Percentiles rank a stretch among this genome's conserved stretches.
phyloP scores from a whole-genome alignment of 1,139 yeast genomes.

The Saccharomyces hybrid region DNA sequence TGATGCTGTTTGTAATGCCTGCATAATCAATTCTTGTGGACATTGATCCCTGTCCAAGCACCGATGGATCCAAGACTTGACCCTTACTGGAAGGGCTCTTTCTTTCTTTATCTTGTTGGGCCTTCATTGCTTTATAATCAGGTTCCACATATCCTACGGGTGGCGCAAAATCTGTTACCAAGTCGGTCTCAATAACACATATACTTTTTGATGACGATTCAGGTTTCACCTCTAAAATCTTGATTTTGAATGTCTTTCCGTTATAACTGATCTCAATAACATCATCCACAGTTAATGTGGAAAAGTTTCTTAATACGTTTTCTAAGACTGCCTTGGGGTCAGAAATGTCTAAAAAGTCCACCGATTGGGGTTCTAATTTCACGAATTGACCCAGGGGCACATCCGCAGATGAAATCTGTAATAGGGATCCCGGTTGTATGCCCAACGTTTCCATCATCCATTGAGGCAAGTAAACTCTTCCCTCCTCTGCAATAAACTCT shows the following conservation, averaged over 20 bases:
- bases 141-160: constrained; percentile 98
- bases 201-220: constrained; percentile 55
- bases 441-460: constrained; percentile 90
- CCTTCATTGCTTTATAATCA: constrained; percentile 37
- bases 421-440: constrained; percentile 68
- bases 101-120: constrained; percentile 13
- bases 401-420: constrained; percentile 69
- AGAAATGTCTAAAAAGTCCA: constrained; percentile 82
- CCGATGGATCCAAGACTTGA: constrained; percentile 32
- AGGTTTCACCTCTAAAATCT: constrained; percentile 84
- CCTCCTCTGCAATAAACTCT: constrained; percentile 96
- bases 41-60: constrained; percentile 57
- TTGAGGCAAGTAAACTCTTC: constrained; percentile 86
- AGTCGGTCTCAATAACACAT: constrained; percentile 94
- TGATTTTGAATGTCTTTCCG: constrained; percentile 67
- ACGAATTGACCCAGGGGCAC: constrained; percentile 83
- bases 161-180: constrained; percentile 96
- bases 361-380: constrained; percentile 90
- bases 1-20: constrained; percentile 41
- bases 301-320: constrained; percentile 79
- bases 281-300: constrained; percentile 81
- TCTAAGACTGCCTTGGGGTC: constrained; percentile 97
- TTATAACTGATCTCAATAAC: constrained; percentile 81
- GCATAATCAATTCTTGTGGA: constrained; percentile 68
- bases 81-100: constrained; percentile 11